phyloP scores from a whole-genome alignment of 2,329 filamentous ascomycete species.

The Delphinella strobiligena region DNA sequence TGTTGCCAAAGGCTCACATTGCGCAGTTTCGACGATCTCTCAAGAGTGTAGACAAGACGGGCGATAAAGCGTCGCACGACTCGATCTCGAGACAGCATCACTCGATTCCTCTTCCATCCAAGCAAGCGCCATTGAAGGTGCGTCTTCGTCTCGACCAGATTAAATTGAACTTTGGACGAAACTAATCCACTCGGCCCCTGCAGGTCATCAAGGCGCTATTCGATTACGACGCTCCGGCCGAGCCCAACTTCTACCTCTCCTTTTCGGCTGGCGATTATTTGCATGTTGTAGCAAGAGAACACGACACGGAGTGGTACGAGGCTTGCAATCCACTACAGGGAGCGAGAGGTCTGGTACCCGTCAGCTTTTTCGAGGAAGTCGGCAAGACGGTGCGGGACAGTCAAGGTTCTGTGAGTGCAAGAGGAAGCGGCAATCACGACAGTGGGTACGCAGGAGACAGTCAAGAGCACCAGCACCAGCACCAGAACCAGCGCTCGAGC shows the following conservation, averaged over 20 bases:
- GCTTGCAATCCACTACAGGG: constrained; percentile 89
- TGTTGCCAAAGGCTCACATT: neutral
- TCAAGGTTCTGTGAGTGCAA: constrained; percentile 34
- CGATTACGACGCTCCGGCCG: constrained; percentile 63
- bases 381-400: constrained; percentile 89
- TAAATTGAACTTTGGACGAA: too few species aligned
- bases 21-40: constrained; percentile 64
- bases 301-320: constrained; percentile 95
- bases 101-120: neutral
- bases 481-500: too few species aligned
- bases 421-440: constrained; percentile 58
- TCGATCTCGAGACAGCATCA: neutral
- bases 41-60: neutral
- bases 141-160: neutral
- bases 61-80: too few species aligned
- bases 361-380: constrained; percentile 83
- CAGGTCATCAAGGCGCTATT: constrained; percentile 94
- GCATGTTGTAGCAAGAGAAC: constrained; percentile 90
- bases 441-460: constrained; percentile 77
- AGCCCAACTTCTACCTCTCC: constrained; percentile 51
- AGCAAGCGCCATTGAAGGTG: neutral
- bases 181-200: too few species aligned
- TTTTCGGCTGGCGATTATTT: constrained; percentile 97
- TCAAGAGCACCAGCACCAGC: too few species aligned
- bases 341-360: constrained; percentile 82